Conservation (phyloP, 768 basidiomycete genomes). For the Atractiella rhizophila region DNA sequence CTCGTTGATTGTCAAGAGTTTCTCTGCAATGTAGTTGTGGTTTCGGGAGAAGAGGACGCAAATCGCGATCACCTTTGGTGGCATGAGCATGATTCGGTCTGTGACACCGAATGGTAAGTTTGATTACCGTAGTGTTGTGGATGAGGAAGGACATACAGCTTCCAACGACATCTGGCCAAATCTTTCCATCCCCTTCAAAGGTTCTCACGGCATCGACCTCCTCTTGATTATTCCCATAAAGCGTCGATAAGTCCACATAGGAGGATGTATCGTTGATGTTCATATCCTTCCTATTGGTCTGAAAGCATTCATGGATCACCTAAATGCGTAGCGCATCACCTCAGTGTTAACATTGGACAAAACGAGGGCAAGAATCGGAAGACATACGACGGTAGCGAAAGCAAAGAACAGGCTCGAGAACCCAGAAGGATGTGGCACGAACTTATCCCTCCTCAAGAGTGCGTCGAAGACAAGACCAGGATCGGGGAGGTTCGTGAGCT, state of each 20-base stretch:
- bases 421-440: constrained; percentile 33
- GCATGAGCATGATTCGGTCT: no score
- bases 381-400: constrained; percentile 44
- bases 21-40: constrained; percentile 40
- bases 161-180: constrained; percentile 39
- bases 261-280: constrained; percentile 36
- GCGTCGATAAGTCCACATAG: constrained; percentile 46
- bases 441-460: constrained; percentile 43
- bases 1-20: constrained; percentile 44
- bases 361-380: no score
- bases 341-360: no score
- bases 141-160: no score
- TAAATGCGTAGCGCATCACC: not conserved
- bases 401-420: constrained; percentile 55
- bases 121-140: no score
- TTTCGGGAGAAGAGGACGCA: constrained; percentile 44
- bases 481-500: constrained; percentile 28
- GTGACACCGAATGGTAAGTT: no score
- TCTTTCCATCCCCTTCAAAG: constrained; percentile 36
- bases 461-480: constrained; percentile 39
- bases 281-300: constrained; percentile 28
- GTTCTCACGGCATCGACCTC: constrained; percentile 31
- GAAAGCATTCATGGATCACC: constrained; percentile 46
- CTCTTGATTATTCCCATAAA: constrained; percentile 37
- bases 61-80: constrained; percentile 41